A percentile compares a stretch with the other conserved stretches of the same genome.
phyloP scores from a whole-genome alignment of 805 yeast genomes.

The Candida maris region DNA sequence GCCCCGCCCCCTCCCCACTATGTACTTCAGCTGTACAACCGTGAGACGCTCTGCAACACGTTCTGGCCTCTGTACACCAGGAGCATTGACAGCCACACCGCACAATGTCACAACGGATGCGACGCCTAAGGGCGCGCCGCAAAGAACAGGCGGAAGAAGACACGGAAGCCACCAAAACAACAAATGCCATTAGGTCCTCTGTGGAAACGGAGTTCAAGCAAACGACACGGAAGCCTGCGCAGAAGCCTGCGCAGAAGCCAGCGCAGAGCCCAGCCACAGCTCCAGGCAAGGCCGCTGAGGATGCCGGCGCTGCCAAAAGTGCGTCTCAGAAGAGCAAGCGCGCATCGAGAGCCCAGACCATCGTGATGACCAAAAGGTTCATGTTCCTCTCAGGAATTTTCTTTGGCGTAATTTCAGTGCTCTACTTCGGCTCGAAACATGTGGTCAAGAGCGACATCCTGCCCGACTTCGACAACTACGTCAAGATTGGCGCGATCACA shows the following conservation, averaged over 20 bases:
- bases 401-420: slow-evolving; percentile 63
- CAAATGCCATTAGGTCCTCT: slow-evolving; percentile 4
- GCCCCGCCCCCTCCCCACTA: too few species aligned
- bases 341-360: slow-evolving; percentile 11
- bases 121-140: background rate
- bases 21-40: too few species aligned
- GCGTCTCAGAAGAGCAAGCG: background rate
- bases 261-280: background rate
- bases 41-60: too few species aligned
- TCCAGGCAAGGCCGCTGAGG: background rate
- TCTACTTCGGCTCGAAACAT: slow-evolving; percentile 50
- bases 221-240: too few species aligned
- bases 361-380: slow-evolving; percentile 43
- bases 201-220: background rate
- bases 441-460: slow-evolving; percentile 39
- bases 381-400: slow-evolving; percentile 69
- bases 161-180: background rate
- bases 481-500: slow-evolving; percentile 53
- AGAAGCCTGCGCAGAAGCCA: too few species aligned
- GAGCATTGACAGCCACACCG: too few species aligned
- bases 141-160: background rate
- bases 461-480: slow-evolving; percentile 47
- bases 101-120: slow-evolving; percentile 1
- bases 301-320: background rate
- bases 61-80: too few species aligned